Conservation (phyloP, 192 early-diverging fungal genomes). For the Thoreauomyces humboldtii region DNA sequence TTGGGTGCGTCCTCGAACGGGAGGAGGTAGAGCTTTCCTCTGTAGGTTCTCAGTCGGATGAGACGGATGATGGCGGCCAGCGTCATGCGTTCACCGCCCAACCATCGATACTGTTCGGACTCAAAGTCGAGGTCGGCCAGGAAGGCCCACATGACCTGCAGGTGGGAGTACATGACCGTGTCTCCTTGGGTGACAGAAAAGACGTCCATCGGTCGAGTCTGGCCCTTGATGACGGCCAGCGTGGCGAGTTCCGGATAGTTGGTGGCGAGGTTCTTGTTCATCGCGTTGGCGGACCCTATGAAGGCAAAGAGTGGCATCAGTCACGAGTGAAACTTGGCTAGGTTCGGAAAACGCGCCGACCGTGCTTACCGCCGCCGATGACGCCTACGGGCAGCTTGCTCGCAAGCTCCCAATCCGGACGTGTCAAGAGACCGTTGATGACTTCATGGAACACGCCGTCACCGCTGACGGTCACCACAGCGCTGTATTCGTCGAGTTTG, state of each 20-base stretch:
- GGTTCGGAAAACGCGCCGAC: too few relatives aligned
- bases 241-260: slow-evolving; percentile 33
- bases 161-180: slow-evolving; percentile 42
- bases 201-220: slow-evolving; percentile 38
- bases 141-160: slow-evolving; percentile 43
- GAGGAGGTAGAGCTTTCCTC: slow-evolving; percentile 57
- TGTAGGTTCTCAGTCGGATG: slow-evolving; percentile 57
- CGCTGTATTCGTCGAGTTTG: slow-evolving; percentile 54
- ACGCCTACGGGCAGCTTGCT: slow-evolving; percentile 59
- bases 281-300: slow-evolving; percentile 42
- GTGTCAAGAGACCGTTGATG: slow-evolving; percentile 73
- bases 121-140: slow-evolving; percentile 54
- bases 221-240: slow-evolving; percentile 40
- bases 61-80: slow-evolving; percentile 52
- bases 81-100: slow-evolving; percentile 37
- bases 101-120: slow-evolving; percentile 43
- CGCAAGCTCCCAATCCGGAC: slow-evolving; percentile 61
- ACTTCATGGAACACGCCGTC: slow-evolving; percentile 83
- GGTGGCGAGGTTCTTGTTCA: slow-evolving; percentile 40
- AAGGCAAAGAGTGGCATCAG: neutral
- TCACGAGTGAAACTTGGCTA: neutral
- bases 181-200: slow-evolving; percentile 41
- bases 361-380: slow-evolving; percentile 44
- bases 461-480: slow-evolving; percentile 68
- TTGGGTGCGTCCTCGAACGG: slow-evolving; percentile 24